phyloP scores from a whole-genome alignment of 805 yeast genomes.

The Saccharomycopsis synnaedendra region DNA sequence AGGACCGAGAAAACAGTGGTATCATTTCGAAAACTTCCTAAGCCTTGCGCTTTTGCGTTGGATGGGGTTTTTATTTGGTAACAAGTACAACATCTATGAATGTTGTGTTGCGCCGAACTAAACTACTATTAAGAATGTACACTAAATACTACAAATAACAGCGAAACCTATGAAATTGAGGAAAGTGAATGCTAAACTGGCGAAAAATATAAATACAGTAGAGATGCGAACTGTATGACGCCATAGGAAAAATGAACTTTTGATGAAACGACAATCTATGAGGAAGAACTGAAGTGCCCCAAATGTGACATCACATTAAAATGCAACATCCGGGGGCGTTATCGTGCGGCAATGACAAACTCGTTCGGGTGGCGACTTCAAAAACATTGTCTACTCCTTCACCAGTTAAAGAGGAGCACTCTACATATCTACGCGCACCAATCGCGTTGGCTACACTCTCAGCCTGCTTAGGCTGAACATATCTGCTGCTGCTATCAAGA shows the following conservation, averaged over 20 bases:
- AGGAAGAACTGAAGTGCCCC: neutral
- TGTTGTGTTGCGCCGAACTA: no score
- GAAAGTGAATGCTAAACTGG: no score
- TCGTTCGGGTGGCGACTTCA: conserved; percentile 69
- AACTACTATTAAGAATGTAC: no score
- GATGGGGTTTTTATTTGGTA: no score
- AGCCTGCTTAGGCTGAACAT: conserved; percentile 49
- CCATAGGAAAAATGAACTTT: neutral
- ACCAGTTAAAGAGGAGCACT: conserved; percentile 86
- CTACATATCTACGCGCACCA: conserved; percentile 76
- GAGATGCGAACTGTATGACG: neutral
- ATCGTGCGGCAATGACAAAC: conserved; percentile 6
- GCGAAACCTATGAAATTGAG: no score
- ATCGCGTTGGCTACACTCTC: conserved; percentile 62
- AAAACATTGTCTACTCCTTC: conserved; percentile 93
- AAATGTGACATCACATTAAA: conserved; percentile 1
- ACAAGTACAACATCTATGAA: no score
- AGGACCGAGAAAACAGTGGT: no score
- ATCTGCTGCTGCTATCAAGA: conserved; percentile 26
- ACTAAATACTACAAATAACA: no score
- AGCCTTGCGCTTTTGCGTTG: no score
- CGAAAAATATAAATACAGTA: no score
- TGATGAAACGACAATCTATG: neutral
- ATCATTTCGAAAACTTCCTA: no score
- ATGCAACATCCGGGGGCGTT: conserved; percentile 8